Conservation (phyloP, 805 yeast species). For the Lachancea dasiensis region DNA sequence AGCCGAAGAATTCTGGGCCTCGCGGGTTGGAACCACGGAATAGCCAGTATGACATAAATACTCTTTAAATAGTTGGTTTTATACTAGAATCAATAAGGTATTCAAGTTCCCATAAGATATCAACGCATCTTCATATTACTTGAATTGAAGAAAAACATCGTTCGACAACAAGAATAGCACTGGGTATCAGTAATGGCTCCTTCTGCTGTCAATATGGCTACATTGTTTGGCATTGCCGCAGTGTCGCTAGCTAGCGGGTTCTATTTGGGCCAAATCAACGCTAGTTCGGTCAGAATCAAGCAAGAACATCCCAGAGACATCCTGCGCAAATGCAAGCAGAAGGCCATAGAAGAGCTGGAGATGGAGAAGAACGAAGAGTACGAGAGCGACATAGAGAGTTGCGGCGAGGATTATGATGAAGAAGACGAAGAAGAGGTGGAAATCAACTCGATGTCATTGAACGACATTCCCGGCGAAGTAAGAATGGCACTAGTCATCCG, state of each 20-base stretch:
- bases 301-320: conserved; percentile 15
- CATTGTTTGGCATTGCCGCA: not conserved
- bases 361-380: conserved; percentile 14
- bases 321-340: conserved; percentile 14
- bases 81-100: not conserved
- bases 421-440: conserved; percentile 48
- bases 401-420: conserved; percentile 37
- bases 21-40: conserved; percentile 32
- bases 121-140: too few relatives aligned
- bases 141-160: not conserved
- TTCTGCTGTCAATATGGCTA: not conserved
- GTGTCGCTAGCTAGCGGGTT: conserved; percentile 28
- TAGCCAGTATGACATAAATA: not conserved
- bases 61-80: not conserved
- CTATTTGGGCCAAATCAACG: conserved; percentile 22
- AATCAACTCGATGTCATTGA: conserved; percentile 53
- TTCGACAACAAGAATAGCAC: not conserved
- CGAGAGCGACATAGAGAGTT: conserved; percentile 26
- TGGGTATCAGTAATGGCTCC: conserved; percentile 2
- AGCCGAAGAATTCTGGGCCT: conserved; percentile 77
- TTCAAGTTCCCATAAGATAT: too few relatives aligned
- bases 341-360: conserved; percentile 12
- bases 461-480: conserved; percentile 70
- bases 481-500: conserved; percentile 85
- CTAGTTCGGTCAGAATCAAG: conserved; percentile 11